Conservation (phyloP, 2,329 filamentous ascomycete species). For the Neonectria faginata region DNA sequence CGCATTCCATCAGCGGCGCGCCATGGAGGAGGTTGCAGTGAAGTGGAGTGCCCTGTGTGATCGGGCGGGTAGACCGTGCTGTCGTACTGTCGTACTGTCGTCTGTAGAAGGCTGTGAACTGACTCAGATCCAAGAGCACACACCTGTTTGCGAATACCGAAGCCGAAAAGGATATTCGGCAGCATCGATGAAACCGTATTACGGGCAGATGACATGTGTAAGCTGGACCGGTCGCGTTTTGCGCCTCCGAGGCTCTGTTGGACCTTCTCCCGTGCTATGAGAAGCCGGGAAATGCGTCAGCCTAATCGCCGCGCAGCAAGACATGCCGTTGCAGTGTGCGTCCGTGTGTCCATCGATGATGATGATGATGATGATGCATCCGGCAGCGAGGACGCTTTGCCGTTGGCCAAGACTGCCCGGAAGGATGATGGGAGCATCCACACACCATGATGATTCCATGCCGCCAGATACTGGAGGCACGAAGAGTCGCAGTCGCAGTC, state of each 20-base stretch:
- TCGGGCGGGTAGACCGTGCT: neutral
- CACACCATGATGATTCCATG: constrained; percentile 5
- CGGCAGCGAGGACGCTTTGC: neutral
- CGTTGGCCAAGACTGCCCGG: neutral
- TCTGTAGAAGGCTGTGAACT: no score
- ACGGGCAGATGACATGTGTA: constrained; percentile 7
- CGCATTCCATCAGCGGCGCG: neutral
- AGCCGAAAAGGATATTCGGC: neutral
- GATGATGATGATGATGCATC: neutral
- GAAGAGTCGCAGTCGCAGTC: no score
- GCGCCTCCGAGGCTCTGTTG: constrained; percentile 15
- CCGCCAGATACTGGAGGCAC: no score
- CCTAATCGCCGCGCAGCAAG: constrained; percentile 12
- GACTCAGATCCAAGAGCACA: no score
- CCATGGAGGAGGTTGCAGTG: no score
- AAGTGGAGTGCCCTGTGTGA: neutral
- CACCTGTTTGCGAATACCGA: no score
- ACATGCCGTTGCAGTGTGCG: constrained; percentile 1
- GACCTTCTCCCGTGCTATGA: neutral
- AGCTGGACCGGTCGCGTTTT: no score
- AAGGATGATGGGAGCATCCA: constrained; percentile 20
- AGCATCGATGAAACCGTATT: constrained; percentile 14
- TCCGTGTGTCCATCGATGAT: neutral
- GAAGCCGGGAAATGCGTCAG: constrained; percentile 20
- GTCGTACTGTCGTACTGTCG: no score